phyloP scores from a whole-genome alignment of 73 alveolate genomes.

The Effrenium voratum region DNA sequence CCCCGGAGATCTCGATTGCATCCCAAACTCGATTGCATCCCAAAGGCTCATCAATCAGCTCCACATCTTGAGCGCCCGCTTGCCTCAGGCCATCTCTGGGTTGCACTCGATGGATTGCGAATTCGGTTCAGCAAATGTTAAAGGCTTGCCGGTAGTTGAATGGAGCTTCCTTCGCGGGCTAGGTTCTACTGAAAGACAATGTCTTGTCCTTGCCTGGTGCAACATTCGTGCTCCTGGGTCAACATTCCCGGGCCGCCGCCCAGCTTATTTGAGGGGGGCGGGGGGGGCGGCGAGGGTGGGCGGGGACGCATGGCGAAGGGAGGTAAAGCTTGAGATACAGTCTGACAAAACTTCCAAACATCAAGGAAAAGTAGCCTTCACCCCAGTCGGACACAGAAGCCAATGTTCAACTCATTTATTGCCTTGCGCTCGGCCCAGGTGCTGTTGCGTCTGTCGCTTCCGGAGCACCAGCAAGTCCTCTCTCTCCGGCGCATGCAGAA shows the following conservation, averaged over 20 bases:
- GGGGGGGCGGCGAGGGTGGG: neutral
- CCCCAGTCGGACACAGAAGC: neutral
- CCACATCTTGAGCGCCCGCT: no score
- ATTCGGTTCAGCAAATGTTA: no score
- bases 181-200: no score
- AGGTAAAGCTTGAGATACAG: neutral
- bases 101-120: no score
- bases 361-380: neutral
- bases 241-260: no score
- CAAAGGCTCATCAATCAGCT: conserved; percentile 1
- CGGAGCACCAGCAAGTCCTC: conserved; percentile 39
- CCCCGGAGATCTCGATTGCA: neutral
- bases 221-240: no score
- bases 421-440: neutral
- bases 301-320: neutral
- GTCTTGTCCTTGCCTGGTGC: no score
- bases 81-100: no score
- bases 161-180: no score
- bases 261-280: neutral
- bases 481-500: conserved; percentile 69
- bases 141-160: no score
- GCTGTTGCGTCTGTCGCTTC: neutral
- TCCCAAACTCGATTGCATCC: neutral
- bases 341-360: neutral
- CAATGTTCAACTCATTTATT: neutral